Conservation (phyloP, 2,329 filamentous ascomycete genomes). For the Cadophora gregata region DNA sequence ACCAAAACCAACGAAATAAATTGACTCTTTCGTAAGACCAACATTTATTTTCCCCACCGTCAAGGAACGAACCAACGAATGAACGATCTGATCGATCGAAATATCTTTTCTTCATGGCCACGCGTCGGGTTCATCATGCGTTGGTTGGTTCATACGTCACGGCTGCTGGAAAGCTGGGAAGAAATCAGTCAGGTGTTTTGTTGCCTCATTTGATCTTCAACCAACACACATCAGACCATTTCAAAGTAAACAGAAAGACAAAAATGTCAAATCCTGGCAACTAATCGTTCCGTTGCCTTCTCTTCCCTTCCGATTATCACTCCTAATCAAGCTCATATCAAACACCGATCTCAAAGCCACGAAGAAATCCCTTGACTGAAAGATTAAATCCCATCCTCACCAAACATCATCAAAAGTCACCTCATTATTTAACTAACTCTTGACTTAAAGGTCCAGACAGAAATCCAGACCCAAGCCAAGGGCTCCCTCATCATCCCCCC, state of each 20-base stretch:
- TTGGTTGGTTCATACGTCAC: background rate
- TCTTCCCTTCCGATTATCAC: background rate
- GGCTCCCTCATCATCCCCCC: too few species aligned
- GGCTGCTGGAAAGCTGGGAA: background rate
- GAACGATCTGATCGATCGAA: constrained; percentile 12
- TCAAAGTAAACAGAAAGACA: background rate
- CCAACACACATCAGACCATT: background rate
- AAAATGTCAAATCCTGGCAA: background rate
- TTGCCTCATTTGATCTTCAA: background rate
- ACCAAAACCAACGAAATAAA: background rate
- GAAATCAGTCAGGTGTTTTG: background rate
- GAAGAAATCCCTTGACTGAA: too few species aligned
- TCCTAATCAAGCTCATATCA: background rate
- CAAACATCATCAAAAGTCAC: too few species aligned
- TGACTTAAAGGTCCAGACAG: background rate
- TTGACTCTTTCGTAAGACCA: background rate
- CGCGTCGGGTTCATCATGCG: background rate
- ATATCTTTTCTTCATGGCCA: background rate
- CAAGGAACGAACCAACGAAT: too few species aligned
- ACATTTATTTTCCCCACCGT: too few species aligned
- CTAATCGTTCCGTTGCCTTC: background rate
- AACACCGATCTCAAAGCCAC: too few species aligned
- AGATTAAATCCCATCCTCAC: too few species aligned
- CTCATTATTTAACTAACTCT: too few species aligned
- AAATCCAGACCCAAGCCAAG: background rate